Evolutionary conservation across 345 rosid genomes (phyloP).

Genomic region (Syzygium oleosum): DNA sequence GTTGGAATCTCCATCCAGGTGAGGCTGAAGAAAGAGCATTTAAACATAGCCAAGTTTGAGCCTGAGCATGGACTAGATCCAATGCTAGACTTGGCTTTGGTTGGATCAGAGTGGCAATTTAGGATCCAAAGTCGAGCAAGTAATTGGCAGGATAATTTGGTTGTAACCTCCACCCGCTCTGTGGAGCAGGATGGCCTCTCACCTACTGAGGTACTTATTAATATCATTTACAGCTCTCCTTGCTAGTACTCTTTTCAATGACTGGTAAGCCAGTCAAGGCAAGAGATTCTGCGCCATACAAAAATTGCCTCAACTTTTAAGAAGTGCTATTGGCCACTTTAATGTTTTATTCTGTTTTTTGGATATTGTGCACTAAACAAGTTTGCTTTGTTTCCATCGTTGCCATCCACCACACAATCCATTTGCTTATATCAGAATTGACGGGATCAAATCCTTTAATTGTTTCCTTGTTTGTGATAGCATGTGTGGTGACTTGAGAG

Average conservation of each 20-base stretch:
- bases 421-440: not conserved
- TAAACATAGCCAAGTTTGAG: slow-evolving; percentile 89
- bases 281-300: not conserved
- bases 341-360: too few species aligned
- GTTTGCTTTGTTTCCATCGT: not conserved
- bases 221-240: not conserved
- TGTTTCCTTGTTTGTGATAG: not conserved
- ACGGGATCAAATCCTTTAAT: not conserved
- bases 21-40: slow-evolving; percentile 90
- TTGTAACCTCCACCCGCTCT: slow-evolving; percentile 86
- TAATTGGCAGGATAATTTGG: slow-evolving; percentile 94
- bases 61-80: slow-evolving; percentile 93
- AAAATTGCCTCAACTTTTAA: not conserved
- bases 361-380: not conserved
- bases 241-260: not conserved
- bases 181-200: slow-evolving; percentile 95
- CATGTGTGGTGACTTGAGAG: not conserved
- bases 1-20: slow-evolving; percentile 39
- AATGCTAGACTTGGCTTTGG: slow-evolving; percentile 86
- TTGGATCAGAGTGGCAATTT: slow-evolving; percentile 97
- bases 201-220: slow-evolving; percentile 67
- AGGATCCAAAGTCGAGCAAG: slow-evolving; percentile 95
- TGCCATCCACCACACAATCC: not conserved
- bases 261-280: not conserved
- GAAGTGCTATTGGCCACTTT: not conserved